A percentile compares a stretch with the other conserved stretches of the same genome.
These are phyloP conservation scores for Cornus florida DNA, from an alignment of 148 eudicot genomes.

Conservation along the genomic window DNA sequence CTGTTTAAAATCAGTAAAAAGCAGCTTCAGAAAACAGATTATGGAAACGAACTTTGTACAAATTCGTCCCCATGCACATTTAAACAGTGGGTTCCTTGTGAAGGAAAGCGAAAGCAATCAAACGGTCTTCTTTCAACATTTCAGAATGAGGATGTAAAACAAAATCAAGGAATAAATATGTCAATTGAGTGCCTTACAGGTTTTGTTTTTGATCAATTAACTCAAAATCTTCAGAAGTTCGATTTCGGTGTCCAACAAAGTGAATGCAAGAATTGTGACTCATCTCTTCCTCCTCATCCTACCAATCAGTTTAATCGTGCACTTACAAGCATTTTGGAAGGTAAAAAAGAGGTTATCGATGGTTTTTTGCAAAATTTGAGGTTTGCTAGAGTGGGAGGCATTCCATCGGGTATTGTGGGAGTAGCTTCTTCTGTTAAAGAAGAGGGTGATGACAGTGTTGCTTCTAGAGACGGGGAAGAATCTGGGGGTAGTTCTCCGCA, in stretches of 20 bases:
- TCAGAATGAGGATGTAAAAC: slow-evolving; percentile 31
- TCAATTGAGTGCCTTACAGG: slow-evolving; percentile 66
- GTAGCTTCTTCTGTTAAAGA: slow-evolving; percentile 64
- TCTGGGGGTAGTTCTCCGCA: slow-evolving; percentile 55
- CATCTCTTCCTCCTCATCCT: slow-evolving; percentile 26
- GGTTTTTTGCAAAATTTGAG: slow-evolving; percentile 72
- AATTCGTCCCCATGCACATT: slow-evolving; percentile 17
- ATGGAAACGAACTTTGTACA: slow-evolving; percentile 31
- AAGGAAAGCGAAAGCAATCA: slow-evolving; percentile 35
- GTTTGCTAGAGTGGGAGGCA: slow-evolving; percentile 90
- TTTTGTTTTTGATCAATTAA: slow-evolving; percentile 59
- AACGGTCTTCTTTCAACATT: slow-evolving; percentile 31
- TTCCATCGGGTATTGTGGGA: slow-evolving; percentile 69
- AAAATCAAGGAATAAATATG: slow-evolving; percentile 44
- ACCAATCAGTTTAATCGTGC: slow-evolving; percentile 51
- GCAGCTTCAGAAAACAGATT: slow-evolving; percentile 35
- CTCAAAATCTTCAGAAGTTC: slow-evolving; percentile 61
- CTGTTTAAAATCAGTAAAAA: slow-evolving; percentile 61
- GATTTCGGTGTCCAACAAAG: slow-evolving; percentile 47
- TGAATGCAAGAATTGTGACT: slow-evolving; percentile 29
- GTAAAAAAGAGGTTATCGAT: slow-evolving; percentile 65
- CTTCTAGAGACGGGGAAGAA: slow-evolving; percentile 44
- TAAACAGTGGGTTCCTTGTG: slow-evolving; percentile 31
- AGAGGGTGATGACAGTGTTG: slow-evolving; percentile 52
- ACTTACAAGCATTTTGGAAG: slow-evolving; percentile 60